phyloP scores from a whole-genome alignment of 257 asterid genomes.

The Solanum ossicruentum region DNA sequence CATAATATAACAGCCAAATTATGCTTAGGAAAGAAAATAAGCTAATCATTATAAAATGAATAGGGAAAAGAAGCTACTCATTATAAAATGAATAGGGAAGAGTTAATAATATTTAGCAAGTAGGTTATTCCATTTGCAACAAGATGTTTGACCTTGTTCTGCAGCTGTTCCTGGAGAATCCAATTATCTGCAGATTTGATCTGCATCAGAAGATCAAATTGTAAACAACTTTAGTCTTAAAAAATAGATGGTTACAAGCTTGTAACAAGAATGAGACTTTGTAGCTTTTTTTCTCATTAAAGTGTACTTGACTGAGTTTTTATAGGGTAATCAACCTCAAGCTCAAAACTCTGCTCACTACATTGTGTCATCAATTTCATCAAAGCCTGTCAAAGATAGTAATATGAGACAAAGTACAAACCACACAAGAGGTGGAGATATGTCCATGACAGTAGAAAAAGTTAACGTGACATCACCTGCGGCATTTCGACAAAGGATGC shows the following conservation, averaged over 20 bases:
- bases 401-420: neutral
- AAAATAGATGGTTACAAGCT: neutral
- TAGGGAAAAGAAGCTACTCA: neutral
- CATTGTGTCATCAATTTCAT: conserved; percentile 73
- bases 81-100: neutral
- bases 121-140: neutral
- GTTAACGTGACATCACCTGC: conserved; percentile 41
- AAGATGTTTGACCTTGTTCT: conserved; percentile 48
- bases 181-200: conserved; percentile 88
- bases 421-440: neutral
- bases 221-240: conserved; percentile 4
- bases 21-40: neutral
- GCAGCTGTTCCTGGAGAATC: conserved; percentile 86
- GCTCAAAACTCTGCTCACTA: conserved; percentile 81
- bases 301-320: neutral
- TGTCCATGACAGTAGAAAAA: neutral
- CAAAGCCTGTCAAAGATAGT: conserved; percentile 40
- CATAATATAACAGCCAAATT: neutral
- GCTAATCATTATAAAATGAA: neutral
- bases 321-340: conserved; percentile 46
- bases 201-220: conserved; percentile 38
- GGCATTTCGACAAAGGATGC: conserved; percentile 84
- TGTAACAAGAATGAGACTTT: neutral
- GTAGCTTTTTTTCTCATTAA: neutral
- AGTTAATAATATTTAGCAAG: neutral